A percentile compares a stretch with the other conserved stretches of the same genome.
These are phyloP conservation scores for Endoconidiophora polonica DNA, from an alignment of 2,329 filamentous ascomycete genomes.

Conservation along the genomic window DNA sequence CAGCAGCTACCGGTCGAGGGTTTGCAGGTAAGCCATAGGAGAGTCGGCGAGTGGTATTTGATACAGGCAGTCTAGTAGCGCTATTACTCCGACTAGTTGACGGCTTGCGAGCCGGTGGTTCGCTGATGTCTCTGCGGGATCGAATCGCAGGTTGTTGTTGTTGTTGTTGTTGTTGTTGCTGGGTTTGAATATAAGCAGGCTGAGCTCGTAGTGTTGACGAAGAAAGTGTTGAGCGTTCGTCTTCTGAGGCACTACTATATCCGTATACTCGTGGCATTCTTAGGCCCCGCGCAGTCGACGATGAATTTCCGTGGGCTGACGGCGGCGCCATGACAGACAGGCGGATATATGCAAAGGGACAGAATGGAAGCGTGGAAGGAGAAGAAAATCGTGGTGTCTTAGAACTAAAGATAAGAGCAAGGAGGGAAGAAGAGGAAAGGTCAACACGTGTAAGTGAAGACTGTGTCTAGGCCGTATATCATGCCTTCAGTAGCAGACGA, in stretches of 20 bases:
- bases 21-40: slow-evolving; percentile 7
- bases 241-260: slow-evolving; percentile 1
- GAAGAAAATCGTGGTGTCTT: too few species aligned
- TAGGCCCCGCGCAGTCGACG: slow-evolving; percentile 6
- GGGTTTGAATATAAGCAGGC: neutral
- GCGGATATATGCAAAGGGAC: too few species aligned
- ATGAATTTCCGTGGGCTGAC: slow-evolving; percentile 4
- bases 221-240: neutral
- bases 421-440: neutral
- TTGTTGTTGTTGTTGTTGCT: neutral
- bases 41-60: neutral
- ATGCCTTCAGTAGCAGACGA: neutral
- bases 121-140: neutral
- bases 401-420: too few species aligned
- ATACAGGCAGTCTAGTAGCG: neutral
- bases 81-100: neutral
- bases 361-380: too few species aligned
- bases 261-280: neutral
- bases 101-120: slow-evolving; percentile 1
- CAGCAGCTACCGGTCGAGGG: neutral
- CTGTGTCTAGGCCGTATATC: neutral
- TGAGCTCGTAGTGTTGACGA: too few species aligned
- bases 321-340: slow-evolving; percentile 4
- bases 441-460: slow-evolving; percentile 5
- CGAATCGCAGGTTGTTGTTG: neutral